Conservation (phyloP, 441 rosid genomes). For the Arabidopsis hybrid region DNA sequence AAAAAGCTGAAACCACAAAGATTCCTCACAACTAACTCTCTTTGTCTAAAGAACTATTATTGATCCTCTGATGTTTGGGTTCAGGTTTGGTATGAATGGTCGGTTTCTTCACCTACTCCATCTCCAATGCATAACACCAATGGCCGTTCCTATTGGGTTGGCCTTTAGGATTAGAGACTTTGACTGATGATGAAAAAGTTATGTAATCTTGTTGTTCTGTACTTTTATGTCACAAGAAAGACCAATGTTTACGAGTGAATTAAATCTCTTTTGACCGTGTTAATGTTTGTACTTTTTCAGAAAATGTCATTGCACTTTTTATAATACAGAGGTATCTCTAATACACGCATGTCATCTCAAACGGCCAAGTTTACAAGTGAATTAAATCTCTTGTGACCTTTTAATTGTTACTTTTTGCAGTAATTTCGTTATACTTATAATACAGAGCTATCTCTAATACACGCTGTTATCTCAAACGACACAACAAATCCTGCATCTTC, state of each 20-base stretch:
- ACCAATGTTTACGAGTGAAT: constrained; percentile 21
- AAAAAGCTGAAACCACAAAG: not conserved
- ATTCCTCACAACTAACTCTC: constrained; percentile 6
- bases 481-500: not conserved
- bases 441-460: not conserved
- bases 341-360: no score
- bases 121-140: constrained; percentile 85
- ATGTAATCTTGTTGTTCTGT: constrained; percentile 33
- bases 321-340: no score
- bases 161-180: constrained; percentile 55
- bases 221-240: constrained; percentile 26
- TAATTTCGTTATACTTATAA: not conserved
- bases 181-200: not conserved
- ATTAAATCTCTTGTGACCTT: constrained; percentile 23
- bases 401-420: not conserved
- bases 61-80: constrained; percentile 12
- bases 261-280: constrained; percentile 10
- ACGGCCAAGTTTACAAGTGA: not conserved
- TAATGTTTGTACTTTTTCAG: no score
- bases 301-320: no score
- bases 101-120: constrained; percentile 68
- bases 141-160: constrained; percentile 97
- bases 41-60: not conserved
- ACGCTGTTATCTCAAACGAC: constrained; percentile 1
- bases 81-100: constrained; percentile 99